Evolutionary conservation across 257 asterid genomes (phyloP), one percentile per base, ranked within the genome.

Genomic region (Lycium ferocissimum): DNA sequence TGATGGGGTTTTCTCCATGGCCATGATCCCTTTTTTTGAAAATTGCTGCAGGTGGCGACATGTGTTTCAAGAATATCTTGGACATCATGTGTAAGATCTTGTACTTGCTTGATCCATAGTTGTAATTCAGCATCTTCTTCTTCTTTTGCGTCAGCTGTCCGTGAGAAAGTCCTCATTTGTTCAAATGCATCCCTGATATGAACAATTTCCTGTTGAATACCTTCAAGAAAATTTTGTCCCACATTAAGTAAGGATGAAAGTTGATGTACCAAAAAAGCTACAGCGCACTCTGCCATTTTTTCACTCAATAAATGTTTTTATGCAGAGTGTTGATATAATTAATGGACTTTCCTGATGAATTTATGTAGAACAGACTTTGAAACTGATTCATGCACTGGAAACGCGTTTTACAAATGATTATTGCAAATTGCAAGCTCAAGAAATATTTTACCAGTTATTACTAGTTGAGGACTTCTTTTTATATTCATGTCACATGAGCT

Each of bases 11-110:
- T 59, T 18, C 3, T 59, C 33, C 22, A 59, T 59, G 66, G 26
- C 66, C 66, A 6, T 18, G 66, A 59, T 59, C 2, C 65, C 11
- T 59, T 59, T 18, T 59, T 11, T 59, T 18, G 66, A 59, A 59
- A 59, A 7, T 3, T 18, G 22, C 9, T 18, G 33, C 33, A 59
- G 3, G 8, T 18, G 4, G 18, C 65, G 18, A 17, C 3, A 80
- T 83, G 87, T 12, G 51, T 86, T 22, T 88, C 94, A 14, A 91
- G 87, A 80, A 85, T 84, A 80, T 91, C 89, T 71, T 88, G 86
- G 38, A 81, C 84, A 47, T 88, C 94, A 13, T 88, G 83, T 5
- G 90, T 86, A 20, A 80, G 83, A n/a, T 88, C 90, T 18, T 86
- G 86, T 3, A 91, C 89, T 26, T 26, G 33, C 33, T 26, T 26